Conservation (phyloP, 371 early-diverging fungal species). For the Zancudomyces culisetae region DNA sequence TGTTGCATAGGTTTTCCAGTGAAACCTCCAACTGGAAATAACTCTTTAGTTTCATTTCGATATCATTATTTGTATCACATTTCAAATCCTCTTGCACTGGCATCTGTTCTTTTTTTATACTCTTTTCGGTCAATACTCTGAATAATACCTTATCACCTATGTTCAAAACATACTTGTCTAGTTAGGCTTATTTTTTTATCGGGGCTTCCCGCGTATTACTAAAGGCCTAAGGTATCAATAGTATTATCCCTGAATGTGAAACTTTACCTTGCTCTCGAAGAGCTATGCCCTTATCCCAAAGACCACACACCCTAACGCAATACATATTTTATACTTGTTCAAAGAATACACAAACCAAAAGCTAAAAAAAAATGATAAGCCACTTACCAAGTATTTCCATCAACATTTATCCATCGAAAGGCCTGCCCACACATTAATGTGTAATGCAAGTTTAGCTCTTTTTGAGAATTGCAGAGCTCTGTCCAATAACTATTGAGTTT, state of each 20-base stretch:
- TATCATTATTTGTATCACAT: neutral
- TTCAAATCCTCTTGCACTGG: too few relatives aligned
- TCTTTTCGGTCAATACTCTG: neutral
- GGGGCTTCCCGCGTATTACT: too few relatives aligned
- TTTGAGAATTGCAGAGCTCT: constrained; percentile 33
- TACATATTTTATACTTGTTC: constrained; percentile 8
- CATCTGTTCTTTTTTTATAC: neutral
- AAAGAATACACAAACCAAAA: constrained; percentile 10
- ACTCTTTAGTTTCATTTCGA: constrained; percentile 13
- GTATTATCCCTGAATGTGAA: too few relatives aligned
- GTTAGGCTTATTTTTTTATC: too few relatives aligned
- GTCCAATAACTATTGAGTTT: too few relatives aligned
- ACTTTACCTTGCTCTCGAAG: neutral
- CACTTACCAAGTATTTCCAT: constrained; percentile 15
- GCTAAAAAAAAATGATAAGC: constrained; percentile 3
- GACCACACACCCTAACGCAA: constrained; percentile 3
- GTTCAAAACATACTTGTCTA: constrained; percentile 5
- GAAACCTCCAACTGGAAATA: constrained; percentile 65
- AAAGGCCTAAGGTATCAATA: too few relatives aligned
- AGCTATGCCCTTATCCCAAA: neutral
- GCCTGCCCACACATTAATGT: constrained; percentile 75
- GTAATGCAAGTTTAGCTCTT: constrained; percentile 48
- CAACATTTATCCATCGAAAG: constrained; percentile 59
- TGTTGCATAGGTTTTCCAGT: constrained; percentile 34
- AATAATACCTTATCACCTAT: constrained; percentile 6